These are phyloP conservation scores for Phytophthora tubulina DNA, from an alignment of 352 stramenopile species.

Conservation along the genomic window DNA sequence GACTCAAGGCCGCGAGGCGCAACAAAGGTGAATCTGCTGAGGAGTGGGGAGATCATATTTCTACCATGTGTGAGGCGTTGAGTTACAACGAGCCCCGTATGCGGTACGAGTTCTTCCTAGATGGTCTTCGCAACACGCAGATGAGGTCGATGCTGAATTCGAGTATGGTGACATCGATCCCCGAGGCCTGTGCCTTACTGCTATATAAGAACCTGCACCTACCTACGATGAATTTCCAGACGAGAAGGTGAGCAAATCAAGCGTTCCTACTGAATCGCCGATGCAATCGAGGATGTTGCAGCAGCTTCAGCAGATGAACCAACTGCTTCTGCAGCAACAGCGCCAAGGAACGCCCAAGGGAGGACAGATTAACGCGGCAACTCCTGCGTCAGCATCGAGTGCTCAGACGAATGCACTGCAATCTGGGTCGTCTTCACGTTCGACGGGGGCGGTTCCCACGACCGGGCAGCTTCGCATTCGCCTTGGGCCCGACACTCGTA, in stretches of 20 bases:
- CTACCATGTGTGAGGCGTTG: no score
- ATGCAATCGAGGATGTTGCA: no score
- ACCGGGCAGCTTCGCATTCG: not conserved
- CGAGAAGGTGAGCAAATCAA: no score
- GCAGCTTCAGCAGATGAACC: no score
- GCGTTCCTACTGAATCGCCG: no score
- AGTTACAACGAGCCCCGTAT: slow-evolving; percentile 5
- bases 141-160: not conserved
- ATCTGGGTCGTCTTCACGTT: no score
- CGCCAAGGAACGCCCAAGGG: not conserved
- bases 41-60: slow-evolving; percentile 1
- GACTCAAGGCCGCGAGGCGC: not conserved
- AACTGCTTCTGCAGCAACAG: no score
- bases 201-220: slow-evolving; percentile 11
- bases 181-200: not conserved
- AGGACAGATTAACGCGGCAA: not conserved
- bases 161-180: not conserved
- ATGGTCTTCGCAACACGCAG: not conserved
- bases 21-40: slow-evolving; percentile 8
- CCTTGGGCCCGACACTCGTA: not conserved
- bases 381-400: not conserved
- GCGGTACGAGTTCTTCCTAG: slow-evolving; percentile 10
- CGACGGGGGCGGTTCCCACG: not conserved
- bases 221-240: not conserved
- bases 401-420: no score